Base-by-base conservation (phyloP, 2,329 filamentous ascomycete genomes). In the Pseudogymnoascus sp. region DNA sequence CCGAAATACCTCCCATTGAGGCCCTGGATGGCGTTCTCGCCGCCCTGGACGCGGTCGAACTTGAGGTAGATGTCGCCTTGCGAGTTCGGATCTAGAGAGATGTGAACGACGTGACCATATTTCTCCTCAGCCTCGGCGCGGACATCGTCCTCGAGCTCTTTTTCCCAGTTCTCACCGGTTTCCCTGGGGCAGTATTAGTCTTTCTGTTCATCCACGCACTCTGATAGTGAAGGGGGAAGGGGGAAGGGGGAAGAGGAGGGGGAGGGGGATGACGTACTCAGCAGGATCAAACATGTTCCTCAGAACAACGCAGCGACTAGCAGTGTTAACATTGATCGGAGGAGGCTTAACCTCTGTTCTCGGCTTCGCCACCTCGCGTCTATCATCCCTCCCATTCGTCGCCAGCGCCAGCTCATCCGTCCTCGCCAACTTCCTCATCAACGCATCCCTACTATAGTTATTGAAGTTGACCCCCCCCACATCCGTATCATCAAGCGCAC, bases 391-490 rank as follows among this genome's bases (percentile, higher is more conserved):
- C 28, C 72, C 73, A 71, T 84, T 84, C 70, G 82, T 79, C 71
- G 84, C 83, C 69, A 82, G 78, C 66, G 82, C 78, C 69, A 86
- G 82, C 74, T 97, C 92, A 78, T 97, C 92, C 79, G 90, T 93
- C 82, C 94, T 88, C 74, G 94, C 92, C 77, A 99, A 90, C 80
- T 97, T 97, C 77, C 91, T 87, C 94, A 99, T 99, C 78, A 99
- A 87, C 74, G 92, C 91, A 80, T 97, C 92, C 79, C 94, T 91
- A 82, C 91, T 96, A 81, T 96, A 97, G 77, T 97, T 97, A 84
- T 92, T 96, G 88, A 97, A 97, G 79, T 97, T 97, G 77, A 99
- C 93, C 73, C 94, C 94, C 61, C 90, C 91, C 74, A 99, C 94
- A 76, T 99, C 94, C 66, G 92, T 96, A 74, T 99, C 94, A 77